Percentiles rank a stretch among this genome's conserved stretches.
phyloP scores from a whole-genome alignment of 139 green algal genomes.

The Chlamydomonas incerta region DNA sequence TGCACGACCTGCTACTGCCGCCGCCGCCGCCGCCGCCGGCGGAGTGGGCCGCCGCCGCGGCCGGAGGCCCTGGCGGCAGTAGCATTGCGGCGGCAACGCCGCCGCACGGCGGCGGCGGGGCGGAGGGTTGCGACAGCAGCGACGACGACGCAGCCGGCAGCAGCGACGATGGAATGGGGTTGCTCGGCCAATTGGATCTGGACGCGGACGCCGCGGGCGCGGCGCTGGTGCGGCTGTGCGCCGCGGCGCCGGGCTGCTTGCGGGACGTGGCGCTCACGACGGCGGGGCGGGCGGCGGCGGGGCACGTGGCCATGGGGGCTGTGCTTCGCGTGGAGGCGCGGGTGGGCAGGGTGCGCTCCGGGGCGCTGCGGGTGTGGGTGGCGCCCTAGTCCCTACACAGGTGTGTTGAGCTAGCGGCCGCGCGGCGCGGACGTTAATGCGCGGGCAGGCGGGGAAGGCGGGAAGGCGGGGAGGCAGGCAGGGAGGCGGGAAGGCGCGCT shows the following conservation, averaged over 20 bases:
- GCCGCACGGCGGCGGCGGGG: neutral
- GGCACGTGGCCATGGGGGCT: neutral
- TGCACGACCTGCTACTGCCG: too few species aligned
- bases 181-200: too few species aligned
- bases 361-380: slow-evolving; percentile 8
- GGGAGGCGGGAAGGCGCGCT: too few species aligned
- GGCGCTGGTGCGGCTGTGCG: neutral
- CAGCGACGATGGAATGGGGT: too few species aligned
- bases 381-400: too few species aligned
- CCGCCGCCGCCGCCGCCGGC: too few species aligned
- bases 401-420: neutral
- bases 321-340: neutral
- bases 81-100: neutral
- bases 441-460: too few species aligned
- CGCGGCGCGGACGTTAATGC: too few species aligned
- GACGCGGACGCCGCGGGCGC: neutral
- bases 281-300: neutral
- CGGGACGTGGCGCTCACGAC: neutral
- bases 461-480: too few species aligned
- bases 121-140: neutral
- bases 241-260: neutral
- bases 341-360: neutral
- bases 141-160: neutral
- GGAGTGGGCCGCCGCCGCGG: too few species aligned
- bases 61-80: neutral